These are phyloP conservation scores for Monosporascus sp. DNA, from an alignment of 2,329 filamentous ascomycete genomes.

Conservation along the genomic window DNA sequence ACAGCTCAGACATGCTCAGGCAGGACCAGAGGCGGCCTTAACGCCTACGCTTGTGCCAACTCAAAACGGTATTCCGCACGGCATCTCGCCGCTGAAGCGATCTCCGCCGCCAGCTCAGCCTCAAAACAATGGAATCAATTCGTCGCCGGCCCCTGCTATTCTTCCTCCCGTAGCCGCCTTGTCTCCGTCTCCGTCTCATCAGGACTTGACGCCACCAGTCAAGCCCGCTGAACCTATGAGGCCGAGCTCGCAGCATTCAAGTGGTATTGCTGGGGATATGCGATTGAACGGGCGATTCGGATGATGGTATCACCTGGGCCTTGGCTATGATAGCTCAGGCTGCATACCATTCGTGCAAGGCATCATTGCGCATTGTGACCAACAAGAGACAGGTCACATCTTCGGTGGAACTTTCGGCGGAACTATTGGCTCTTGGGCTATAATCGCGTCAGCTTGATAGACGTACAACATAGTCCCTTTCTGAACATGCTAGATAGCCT, in stretches of 20 bases:
- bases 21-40: constrained; percentile 20
- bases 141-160: constrained; percentile 34
- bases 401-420: neutral
- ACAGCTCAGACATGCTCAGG: constrained; percentile 24
- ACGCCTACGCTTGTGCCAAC: constrained; percentile 37
- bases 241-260: constrained; percentile 19
- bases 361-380: neutral
- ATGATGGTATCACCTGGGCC: neutral
- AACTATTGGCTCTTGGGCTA: neutral
- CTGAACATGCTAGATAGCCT: neutral
- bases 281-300: neutral
- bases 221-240: constrained; percentile 39
- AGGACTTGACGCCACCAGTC: constrained; percentile 55
- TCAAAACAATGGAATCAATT: constrained; percentile 20
- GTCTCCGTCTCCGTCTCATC: constrained; percentile 50
- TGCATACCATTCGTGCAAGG: neutral
- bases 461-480: neutral
- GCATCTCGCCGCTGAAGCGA: constrained; percentile 47
- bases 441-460: neutral
- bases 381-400: constrained; percentile 4
- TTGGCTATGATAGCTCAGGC: no score
- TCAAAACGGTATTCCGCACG: constrained; percentile 44
- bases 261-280: constrained; percentile 7
- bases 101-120: constrained; percentile 36
- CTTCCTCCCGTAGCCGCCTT: constrained; percentile 53